A percentile compares a stretch with the other conserved stretches of the same genome.
These are phyloP conservation scores for Dactylorhiza incarnata DNA, from an alignment of 106 monocot species.

Conservation along the genomic window DNA sequence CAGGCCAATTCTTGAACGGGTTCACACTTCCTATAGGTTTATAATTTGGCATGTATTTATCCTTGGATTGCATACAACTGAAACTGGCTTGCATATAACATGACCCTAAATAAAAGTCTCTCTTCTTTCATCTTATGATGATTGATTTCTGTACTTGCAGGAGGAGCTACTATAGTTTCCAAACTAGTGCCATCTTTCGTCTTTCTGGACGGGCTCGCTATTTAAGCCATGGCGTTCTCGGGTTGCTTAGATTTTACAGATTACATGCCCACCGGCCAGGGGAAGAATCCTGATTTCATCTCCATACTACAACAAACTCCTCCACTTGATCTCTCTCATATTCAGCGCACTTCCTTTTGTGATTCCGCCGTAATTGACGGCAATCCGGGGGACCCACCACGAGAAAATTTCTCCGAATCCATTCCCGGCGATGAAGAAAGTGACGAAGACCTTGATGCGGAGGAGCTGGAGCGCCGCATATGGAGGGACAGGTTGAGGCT, in stretches of 20 bases:
- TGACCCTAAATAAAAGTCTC: background rate
- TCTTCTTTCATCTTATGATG: background rate
- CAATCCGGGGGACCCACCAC: background rate
- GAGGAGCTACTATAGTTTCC: background rate
- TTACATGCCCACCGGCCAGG: background rate
- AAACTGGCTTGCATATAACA: too few species aligned
- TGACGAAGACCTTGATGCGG: conserved; percentile 19
- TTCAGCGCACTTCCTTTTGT: background rate
- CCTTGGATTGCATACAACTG: too few species aligned
- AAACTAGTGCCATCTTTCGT: background rate
- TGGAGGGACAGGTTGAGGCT: conserved; percentile 18
- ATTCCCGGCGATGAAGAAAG: conserved; percentile 10
- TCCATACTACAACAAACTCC: background rate
- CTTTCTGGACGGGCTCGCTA: background rate
- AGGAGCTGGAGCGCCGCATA: conserved; percentile 20
- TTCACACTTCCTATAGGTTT: too few species aligned
- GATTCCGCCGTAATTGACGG: background rate
- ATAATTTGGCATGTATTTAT: too few species aligned
- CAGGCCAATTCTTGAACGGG: too few species aligned
- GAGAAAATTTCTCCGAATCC: conserved; percentile 8
- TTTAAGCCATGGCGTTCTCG: background rate
- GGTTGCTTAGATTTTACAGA: conserved; percentile 2
- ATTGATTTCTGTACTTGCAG: background rate
- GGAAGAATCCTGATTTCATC: background rate
- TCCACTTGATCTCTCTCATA: background rate